These are phyloP conservation scores for Candida jianshihensis DNA, from an alignment of 805 yeast species.

Conservation along the genomic window DNA sequence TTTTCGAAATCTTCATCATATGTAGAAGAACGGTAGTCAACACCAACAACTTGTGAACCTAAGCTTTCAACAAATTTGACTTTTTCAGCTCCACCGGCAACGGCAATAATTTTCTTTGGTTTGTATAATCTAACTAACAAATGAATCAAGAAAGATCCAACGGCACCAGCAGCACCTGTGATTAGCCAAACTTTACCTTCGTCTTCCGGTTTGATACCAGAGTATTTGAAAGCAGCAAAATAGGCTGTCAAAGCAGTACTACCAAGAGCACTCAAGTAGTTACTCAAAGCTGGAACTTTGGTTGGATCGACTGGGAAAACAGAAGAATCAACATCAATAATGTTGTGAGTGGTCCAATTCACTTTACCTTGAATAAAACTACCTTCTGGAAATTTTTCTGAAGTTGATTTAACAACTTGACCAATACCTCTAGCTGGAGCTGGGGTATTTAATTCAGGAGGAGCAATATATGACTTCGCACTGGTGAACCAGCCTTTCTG, in stretches of 20 bases:
- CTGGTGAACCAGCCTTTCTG: constrained; percentile 49
- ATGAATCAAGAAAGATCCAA: constrained; percentile 55
- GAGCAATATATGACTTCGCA: constrained; percentile 24
- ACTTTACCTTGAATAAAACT: constrained; percentile 33
- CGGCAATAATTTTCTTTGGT: constrained; percentile 51
- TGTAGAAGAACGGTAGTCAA: constrained; percentile 44
- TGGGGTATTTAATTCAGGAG: constrained; percentile 33
- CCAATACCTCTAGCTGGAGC: constrained; percentile 46
- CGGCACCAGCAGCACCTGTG: constrained; percentile 71
- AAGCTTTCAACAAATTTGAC: constrained; percentile 44
- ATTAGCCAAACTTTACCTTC: constrained; percentile 41
- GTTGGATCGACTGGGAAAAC: constrained; percentile 12
- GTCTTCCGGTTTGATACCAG: constrained; percentile 35
- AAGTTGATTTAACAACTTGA: constrained; percentile 41
- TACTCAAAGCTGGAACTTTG: constrained; percentile 25
- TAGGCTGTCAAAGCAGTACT: constrained; percentile 58
- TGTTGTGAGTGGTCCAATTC: constrained; percentile 43
- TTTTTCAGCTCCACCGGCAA: constrained; percentile 55
- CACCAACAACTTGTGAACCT: constrained; percentile 44
- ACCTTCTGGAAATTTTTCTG: constrained; percentile 34
- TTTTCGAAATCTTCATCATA: constrained; percentile 29
- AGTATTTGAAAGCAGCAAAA: constrained; percentile 44
- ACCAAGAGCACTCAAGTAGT: constrained; percentile 46
- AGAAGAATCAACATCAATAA: constrained; percentile 20
- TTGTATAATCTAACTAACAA: constrained; percentile 45